phyloP scores from a whole-genome alignment of 2,329 filamentous ascomycete species.

The Hypomyces rosellus region DNA sequence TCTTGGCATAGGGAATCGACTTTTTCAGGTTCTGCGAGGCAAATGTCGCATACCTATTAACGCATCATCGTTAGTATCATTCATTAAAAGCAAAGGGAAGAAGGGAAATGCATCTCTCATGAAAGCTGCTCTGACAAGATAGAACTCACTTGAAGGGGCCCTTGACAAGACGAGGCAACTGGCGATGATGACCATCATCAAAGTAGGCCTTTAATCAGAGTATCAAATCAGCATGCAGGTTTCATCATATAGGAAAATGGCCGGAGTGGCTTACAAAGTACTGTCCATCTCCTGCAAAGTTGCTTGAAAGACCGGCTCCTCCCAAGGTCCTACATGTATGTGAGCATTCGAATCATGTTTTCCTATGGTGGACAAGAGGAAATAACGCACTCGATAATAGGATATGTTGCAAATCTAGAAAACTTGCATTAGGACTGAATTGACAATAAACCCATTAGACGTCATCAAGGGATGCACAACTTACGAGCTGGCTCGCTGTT shows the following conservation, averaged over 20 bases:
- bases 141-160: constrained; percentile 9
- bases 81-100: too few species aligned
- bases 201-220: constrained; percentile 2
- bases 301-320: constrained; percentile 7
- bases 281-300: constrained; percentile 9
- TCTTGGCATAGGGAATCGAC: constrained; percentile 6
- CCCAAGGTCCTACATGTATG: constrained; percentile 5
- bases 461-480: neutral
- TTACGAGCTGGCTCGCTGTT: constrained; percentile 11
- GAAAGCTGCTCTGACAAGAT: neutral
- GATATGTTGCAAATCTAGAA: constrained; percentile 12
- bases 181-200: constrained; percentile 12
- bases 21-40: constrained; percentile 9
- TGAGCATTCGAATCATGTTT: too few species aligned
- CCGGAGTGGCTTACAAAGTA: constrained; percentile 3
- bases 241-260: neutral
- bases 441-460: neutral
- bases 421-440: neutral
- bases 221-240: neutral
- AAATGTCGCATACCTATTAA: constrained; percentile 6
- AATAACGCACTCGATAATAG: constrained; percentile 7
- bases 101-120: too few species aligned
- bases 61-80: neutral
- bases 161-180: constrained; percentile 9
- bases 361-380: neutral